A percentile compares a stretch with the other conserved stretches of the same genome.
phyloP scores from a whole-genome alignment of 352 stramenopile genomes.

The Phytophthora citrophthora region DNA sequence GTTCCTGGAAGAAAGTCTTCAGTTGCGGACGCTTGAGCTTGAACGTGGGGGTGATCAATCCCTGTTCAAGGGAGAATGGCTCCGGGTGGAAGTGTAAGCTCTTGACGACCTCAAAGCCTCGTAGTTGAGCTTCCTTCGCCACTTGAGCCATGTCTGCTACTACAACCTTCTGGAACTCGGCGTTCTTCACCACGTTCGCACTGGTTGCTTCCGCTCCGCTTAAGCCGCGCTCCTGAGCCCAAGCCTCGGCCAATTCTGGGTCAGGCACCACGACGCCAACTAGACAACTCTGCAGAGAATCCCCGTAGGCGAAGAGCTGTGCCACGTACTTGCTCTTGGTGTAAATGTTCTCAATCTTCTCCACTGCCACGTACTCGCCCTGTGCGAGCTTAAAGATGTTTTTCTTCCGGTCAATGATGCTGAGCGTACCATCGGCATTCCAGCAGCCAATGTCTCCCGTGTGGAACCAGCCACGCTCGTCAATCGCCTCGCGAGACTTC shows the following conservation, averaged over 20 bases:
- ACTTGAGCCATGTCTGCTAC: conserved; percentile 69
- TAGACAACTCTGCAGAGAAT: conserved; percentile 93
- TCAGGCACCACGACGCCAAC: conserved; percentile 92
- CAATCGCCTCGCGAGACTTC: conserved; percentile 90
- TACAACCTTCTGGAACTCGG: conserved; percentile 64
- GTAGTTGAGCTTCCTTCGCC: conserved; percentile 66
- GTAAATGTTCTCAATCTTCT: conserved; percentile 96
- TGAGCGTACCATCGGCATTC: conserved; percentile 89
- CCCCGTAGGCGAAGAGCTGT: conserved; percentile 94
- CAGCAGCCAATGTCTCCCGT: conserved; percentile 95
- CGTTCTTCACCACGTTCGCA: conserved; percentile 40
- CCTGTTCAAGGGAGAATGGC: conserved; percentile 89
- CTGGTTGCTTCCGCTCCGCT: conserved; percentile 31
- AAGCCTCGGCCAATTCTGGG: conserved; percentile 46
- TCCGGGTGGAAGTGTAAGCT: conserved; percentile 84
- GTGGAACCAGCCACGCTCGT: conserved; percentile 94
- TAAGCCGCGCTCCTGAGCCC: conserved; percentile 36
- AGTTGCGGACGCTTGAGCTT: conserved; percentile 92
- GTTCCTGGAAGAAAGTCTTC: conserved; percentile 53
- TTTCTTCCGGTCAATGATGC: conserved; percentile 90
- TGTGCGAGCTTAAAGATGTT: conserved; percentile 93
- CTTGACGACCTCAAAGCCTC: conserved; percentile 93
- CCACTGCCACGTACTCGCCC: conserved; percentile 95
- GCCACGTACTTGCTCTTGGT: conserved; percentile 88
- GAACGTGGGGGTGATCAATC: conserved; percentile 94